Evolutionary conservation across 495 filamentous ascomycete species (phyloP).

Genomic region (Thozetella sp.): DNA sequence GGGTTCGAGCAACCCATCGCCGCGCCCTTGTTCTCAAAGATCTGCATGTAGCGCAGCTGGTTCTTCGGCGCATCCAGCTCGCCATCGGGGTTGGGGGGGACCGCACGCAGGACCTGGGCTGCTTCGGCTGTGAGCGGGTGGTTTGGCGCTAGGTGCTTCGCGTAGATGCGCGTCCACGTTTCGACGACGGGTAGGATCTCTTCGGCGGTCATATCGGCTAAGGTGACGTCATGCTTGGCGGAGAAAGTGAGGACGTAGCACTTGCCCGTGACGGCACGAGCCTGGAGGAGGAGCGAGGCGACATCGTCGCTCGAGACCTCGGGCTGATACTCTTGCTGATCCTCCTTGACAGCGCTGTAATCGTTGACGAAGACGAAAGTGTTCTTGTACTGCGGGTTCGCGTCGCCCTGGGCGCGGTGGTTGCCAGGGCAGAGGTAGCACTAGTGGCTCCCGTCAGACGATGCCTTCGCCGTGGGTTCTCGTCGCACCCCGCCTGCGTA

Average conservation of each 20-base stretch:
- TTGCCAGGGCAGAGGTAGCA: slow-evolving; percentile 99
- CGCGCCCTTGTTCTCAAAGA: slow-evolving; percentile 98
- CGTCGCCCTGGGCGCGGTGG: slow-evolving; percentile 83
- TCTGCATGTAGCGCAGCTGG: slow-evolving; percentile 97
- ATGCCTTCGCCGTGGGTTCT: background rate
- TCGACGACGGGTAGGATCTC: slow-evolving; percentile 77
- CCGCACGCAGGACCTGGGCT: slow-evolving; percentile 26
- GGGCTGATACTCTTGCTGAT: slow-evolving; percentile 62
- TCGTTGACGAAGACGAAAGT: slow-evolving; percentile 98
- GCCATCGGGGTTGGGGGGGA: slow-evolving; percentile 37
- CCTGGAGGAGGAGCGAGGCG: slow-evolving; percentile 78
- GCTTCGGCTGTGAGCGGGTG: slow-evolving; percentile 62
- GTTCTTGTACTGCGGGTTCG: slow-evolving; percentile 81
- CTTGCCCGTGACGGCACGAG: slow-evolving; percentile 87
- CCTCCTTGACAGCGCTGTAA: slow-evolving; percentile 94
- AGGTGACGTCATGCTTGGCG: slow-evolving; percentile 84
- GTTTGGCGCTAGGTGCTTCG: slow-evolving; percentile 70
- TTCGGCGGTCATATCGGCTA: slow-evolving; percentile 75
- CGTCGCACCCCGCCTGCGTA: slow-evolving; percentile 22
- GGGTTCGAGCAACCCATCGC: slow-evolving; percentile 99
- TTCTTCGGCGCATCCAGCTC: slow-evolving; percentile 58
- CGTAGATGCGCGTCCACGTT: slow-evolving; percentile 89
- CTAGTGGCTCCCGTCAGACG: slow-evolving; percentile 24
- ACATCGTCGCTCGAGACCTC: slow-evolving; percentile 48
- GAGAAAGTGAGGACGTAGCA: slow-evolving; percentile 98